These are phyloP conservation scores for Colletotrichum eremochloae DNA, from an alignment of 2,329 filamentous ascomycete species.

Conservation along the genomic window DNA sequence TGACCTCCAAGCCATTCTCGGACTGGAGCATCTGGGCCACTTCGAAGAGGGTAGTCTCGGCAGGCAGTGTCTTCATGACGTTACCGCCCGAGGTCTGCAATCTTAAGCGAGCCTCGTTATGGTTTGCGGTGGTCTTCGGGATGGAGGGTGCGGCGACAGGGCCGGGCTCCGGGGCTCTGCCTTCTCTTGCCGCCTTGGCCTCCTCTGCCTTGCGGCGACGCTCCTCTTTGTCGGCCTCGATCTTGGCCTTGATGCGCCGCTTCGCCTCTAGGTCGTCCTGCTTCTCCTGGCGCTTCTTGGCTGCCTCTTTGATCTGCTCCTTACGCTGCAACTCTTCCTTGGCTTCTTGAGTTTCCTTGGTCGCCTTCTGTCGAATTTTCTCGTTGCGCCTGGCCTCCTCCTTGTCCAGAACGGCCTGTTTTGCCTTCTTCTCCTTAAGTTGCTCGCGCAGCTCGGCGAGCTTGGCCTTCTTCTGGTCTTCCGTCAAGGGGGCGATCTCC, in stretches of 20 bases:
- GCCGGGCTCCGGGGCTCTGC: conserved; percentile 67
- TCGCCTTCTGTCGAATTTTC: conserved; percentile 86
- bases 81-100: conserved; percentile 83
- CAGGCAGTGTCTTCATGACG: conserved; percentile 87
- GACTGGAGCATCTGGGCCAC: conserved; percentile 81
- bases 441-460: conserved; percentile 81
- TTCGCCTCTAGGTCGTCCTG: conserved; percentile 86
- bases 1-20: conserved; percentile 78
- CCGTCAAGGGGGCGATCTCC: conserved; percentile 89
- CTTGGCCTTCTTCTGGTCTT: conserved; percentile 88
- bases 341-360: conserved; percentile 86
- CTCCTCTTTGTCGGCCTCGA: conserved; percentile 94
- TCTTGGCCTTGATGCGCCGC: conserved; percentile 90
- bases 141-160: conserved; percentile 61
- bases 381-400: conserved; percentile 89
- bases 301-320: conserved; percentile 92
- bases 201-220: conserved; percentile 86
- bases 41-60: conserved; percentile 93
- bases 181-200: conserved; percentile 88
- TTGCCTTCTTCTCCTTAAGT: conserved; percentile 79
- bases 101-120: conserved; percentile 84
- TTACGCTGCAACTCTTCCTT: conserved; percentile 92
- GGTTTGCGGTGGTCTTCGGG: conserved; percentile 75
- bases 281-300: conserved; percentile 89
- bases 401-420: conserved; percentile 79